Conservation (phyloP, 2,329 filamentous ascomycete genomes). For the Sclerotinia nivalis region DNA sequence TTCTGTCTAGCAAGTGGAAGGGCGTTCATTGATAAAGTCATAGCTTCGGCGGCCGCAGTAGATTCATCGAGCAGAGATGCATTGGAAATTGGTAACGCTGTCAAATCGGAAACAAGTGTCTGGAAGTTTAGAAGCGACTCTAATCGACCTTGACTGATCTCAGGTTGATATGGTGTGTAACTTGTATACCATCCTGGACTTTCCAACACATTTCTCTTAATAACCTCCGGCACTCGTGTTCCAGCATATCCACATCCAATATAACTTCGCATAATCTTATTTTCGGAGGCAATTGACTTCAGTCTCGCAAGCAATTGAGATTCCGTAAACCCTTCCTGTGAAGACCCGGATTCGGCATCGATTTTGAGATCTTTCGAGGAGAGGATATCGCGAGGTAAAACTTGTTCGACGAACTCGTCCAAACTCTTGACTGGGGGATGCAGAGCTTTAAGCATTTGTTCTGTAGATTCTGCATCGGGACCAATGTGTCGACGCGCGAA, state of each 20-base stretch:
- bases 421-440: conserved; percentile 72
- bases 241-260: conserved; percentile 88
- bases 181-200: conserved; percentile 97
- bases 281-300: conserved; percentile 56
- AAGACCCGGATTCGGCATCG: conserved; percentile 43
- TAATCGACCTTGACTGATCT: conserved; percentile 92
- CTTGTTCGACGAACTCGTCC: conserved; percentile 82
- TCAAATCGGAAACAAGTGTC: conserved; percentile 87
- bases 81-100: conserved; percentile 83
- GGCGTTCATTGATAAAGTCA: conserved; percentile 86
- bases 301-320: conserved; percentile 57
- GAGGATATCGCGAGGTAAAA: conserved; percentile 78
- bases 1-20: conserved; percentile 72
- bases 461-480: conserved; percentile 66
- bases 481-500: conserved; percentile 88
- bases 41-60: conserved; percentile 90
- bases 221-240: conserved; percentile 83
- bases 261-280: conserved; percentile 65
- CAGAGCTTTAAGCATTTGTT: conserved; percentile 77
- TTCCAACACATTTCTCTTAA: conserved; percentile 89
- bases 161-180: conserved; percentile 95
- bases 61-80: conserved; percentile 88
- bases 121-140: conserved; percentile 96
- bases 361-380: conserved; percentile 64
- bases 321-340: conserved; percentile 50